Evolutionary conservation across 2,329 filamentous ascomycete genomes (phyloP).

Genomic region (Nemania bipapillata): DNA sequence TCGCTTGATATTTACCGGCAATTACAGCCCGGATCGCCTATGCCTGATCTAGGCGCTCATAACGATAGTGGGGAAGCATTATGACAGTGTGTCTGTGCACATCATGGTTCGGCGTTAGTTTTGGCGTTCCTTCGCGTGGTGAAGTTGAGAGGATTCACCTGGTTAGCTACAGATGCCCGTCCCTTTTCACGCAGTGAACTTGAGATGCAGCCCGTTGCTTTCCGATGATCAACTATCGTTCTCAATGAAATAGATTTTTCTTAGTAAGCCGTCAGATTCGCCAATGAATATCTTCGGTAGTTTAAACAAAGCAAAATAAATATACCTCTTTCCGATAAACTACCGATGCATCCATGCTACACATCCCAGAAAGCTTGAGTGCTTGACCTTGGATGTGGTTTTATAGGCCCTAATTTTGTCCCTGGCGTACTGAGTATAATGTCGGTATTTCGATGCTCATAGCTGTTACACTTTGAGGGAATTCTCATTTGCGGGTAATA

Average conservation of each 20-base stretch:
- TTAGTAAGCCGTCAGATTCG: neutral
- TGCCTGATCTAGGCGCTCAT: neutral
- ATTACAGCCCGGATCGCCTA: too few relatives aligned
- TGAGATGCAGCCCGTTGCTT: neutral
- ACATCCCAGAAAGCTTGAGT: neutral
- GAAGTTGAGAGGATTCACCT: neutral
- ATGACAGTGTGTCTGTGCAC: neutral
- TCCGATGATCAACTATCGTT: neutral
- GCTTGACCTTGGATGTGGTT: neutral
- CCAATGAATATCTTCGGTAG: too few relatives aligned
- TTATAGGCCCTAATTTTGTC: neutral
- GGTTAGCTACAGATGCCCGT: neutral
- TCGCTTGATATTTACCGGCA: neutral
- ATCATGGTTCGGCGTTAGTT: conserved; percentile 26
- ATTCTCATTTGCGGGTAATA: neutral
- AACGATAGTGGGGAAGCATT: neutral
- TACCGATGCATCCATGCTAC: too few relatives aligned
- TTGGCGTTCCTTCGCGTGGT: conserved; percentile 26
- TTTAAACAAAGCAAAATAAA: too few relatives aligned
- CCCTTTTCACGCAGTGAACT: neutral
- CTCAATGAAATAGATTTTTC: neutral
- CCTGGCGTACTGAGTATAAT: too few relatives aligned
- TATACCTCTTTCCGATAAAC: neutral
- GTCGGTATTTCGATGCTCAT: too few relatives aligned
- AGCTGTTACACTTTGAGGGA: neutral